Evolutionary conservation across 2,329 filamentous ascomycete genomes (phyloP), one percentile per base, ranked within the genome.

Genomic region (Ophiostoma perfectum): DNA sequence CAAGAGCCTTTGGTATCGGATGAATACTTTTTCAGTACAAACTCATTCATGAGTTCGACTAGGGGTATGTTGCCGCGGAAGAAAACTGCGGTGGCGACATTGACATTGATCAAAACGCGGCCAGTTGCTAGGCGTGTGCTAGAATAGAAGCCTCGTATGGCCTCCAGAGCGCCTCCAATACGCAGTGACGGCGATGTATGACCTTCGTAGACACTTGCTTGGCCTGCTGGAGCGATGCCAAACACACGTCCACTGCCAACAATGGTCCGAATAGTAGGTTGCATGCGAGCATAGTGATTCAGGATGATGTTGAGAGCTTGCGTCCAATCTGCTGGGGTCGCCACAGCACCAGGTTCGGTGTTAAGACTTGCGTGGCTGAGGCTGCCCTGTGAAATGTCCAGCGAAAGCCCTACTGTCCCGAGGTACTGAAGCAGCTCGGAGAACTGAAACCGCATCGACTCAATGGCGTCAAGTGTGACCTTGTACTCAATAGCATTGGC

Each of bases 241-340:
- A 74, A 38, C 71, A 71, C 2, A 76, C 65, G 2, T 67, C 69
- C 12, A 44, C 66, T 0, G 71, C 60, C 0, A 74, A 71, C 70
- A 36, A 55, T 55, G 11, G 49, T 27, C n/a, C 49, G 18, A 18
- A 8, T 55, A 7, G n/a, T 27, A 11, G 49, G 49, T n/a, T 55
- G 49, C 6, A 55, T 27, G 16, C 76, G 78, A 55, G 75, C 68
- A 44, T 76, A 73, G 67, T 80, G 75, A 45, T 78, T 78, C 2
- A 91, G 79, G 70, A 84, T 91, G 75, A 89, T 90, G 74, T 93
- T 86, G 71, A 93, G 77, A 2, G 89, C 91, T 77, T 91, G 93
- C 1, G 93, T 81, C 36, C 49, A 55, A n/a, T 55, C 49, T 18
- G 18, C 11, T 18, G 49, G 49, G 7, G n/a, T 55, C 11, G 49